These are phyloP conservation scores for Daucus carota DNA, from an alignment of 129 eudicot genomes.

Conservation along the genomic window DH1_v3.0 NC_030382.2:43967001-43967500, in stretches of 20 bases:
- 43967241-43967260: neutral
- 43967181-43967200: too few relatives aligned
- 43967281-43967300: neutral
- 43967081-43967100: too few relatives aligned
- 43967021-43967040: too few relatives aligned
- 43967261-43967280: neutral
- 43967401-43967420: slow-evolving; percentile 8
- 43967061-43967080: too few relatives aligned
- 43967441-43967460: neutral
- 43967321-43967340: neutral
- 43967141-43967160: too few relatives aligned
- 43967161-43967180: too few relatives aligned
- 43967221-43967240: too few relatives aligned
- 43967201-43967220: too few relatives aligned
- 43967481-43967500: neutral
- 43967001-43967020: too few relatives aligned
- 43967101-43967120: too few relatives aligned
- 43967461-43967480: neutral
- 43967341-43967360: neutral
- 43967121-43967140: too few relatives aligned
- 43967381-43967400: neutral
- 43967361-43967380: neutral
- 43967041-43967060: too few relatives aligned
- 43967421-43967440: neutral
- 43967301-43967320: neutral